phyloP scores from a whole-genome alignment of 169 alveolate species.

The Theileria annulata region DNA sequence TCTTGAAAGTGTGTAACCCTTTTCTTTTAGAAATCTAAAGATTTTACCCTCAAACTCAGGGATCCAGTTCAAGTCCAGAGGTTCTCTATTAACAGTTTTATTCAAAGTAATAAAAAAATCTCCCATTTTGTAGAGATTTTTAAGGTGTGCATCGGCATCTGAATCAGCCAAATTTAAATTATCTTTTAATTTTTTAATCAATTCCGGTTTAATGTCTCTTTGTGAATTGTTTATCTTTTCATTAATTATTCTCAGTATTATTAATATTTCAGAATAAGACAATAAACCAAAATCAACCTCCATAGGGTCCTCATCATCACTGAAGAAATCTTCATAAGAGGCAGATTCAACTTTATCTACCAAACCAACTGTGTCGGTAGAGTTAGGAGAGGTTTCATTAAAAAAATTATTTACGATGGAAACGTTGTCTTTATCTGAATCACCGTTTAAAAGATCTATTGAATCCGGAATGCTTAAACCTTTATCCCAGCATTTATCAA shows the following conservation, averaged over 20 bases:
- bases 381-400: conserved; percentile 8
- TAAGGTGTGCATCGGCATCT: conserved; percentile 23
- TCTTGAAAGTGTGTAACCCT: conserved; percentile 25
- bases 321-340: conserved; percentile 8
- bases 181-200: conserved; percentile 25
- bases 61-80: conserved; percentile 53
- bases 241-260: conserved; percentile 30
- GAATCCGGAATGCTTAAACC: conserved; percentile 34
- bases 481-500: conserved; percentile 42
- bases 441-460: conserved; percentile 23
- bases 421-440: conserved; percentile 18
- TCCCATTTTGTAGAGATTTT: conserved; percentile 38
- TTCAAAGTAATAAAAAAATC: conserved; percentile 30
- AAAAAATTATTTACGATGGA: conserved; percentile 46
- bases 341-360: background rate
- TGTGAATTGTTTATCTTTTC: conserved; percentile 28
- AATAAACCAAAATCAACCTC: conserved; percentile 51
- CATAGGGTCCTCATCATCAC: conserved; percentile 14
- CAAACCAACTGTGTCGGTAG: conserved; percentile 15
- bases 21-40: conserved; percentile 9
- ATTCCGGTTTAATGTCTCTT: conserved; percentile 14
- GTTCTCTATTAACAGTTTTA: conserved; percentile 34
- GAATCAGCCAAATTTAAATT: conserved; percentile 25
- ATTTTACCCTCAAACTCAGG: conserved; percentile 28
- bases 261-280: conserved; percentile 15